A percentile compares a stretch with the other conserved stretches of the same genome.
Evolutionary conservation across 805 yeast genomes (phyloP).

Genomic region (Nakazawaea peltata): DNA sequence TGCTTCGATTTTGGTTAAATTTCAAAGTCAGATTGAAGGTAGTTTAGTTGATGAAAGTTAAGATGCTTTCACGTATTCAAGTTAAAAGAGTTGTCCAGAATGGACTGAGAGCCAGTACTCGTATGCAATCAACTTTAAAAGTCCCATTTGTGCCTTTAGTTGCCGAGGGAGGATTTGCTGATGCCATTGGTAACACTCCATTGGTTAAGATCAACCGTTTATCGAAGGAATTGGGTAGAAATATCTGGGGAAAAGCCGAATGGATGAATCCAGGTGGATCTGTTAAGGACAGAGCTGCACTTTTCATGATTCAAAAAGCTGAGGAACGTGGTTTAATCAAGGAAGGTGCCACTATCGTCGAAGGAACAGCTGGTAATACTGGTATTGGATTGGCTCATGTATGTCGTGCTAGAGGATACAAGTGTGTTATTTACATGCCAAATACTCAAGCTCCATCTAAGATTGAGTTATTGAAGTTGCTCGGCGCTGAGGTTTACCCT

Average conservation of each 20-base stretch:
- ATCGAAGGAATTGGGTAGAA: slow-evolving; percentile 54
- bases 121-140: slow-evolving; percentile 2
- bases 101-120: no score
- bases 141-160: slow-evolving; percentile 57
- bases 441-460: slow-evolving; percentile 79
- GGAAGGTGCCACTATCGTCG: slow-evolving; percentile 83
- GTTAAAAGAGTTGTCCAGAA: no score
- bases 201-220: slow-evolving; percentile 52
- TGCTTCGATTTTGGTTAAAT: no score
- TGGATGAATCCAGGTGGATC: slow-evolving; percentile 93
- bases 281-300: slow-evolving; percentile 86
- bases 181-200: slow-evolving; percentile 93
- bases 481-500: slow-evolving; percentile 84
- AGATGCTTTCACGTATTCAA: no score
- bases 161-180: slow-evolving; percentile 61
- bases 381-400: slow-evolving; percentile 84
- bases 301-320: slow-evolving; percentile 70
- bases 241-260: slow-evolving; percentile 86
- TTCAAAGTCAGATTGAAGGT: no score
- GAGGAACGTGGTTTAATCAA: slow-evolving; percentile 54
- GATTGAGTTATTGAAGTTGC: slow-evolving; percentile 60
- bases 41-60: no score
- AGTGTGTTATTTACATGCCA: slow-evolving; percentile 85
- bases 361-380: slow-evolving; percentile 95
- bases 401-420: slow-evolving; percentile 77